Evolutionary conservation across 2,329 filamentous ascomycete genomes (phyloP).

Genomic region (Ceratocystis alfenasii): DNA sequence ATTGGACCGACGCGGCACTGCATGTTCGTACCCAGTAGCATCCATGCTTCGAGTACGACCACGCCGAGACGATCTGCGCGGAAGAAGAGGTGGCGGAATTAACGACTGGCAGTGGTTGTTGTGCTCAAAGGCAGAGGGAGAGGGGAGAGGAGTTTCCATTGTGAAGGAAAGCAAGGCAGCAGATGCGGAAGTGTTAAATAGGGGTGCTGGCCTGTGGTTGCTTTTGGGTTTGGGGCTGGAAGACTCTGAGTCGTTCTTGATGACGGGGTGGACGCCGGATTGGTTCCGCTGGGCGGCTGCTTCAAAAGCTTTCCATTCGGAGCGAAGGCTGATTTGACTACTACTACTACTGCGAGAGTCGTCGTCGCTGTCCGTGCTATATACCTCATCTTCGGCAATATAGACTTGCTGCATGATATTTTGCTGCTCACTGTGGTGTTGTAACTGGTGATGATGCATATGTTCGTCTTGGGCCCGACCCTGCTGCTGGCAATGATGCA

Average conservation of each 20-base stretch:
- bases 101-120: slow-evolving; percentile 12
- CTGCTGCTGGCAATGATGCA: neutral
- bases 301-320: slow-evolving; percentile 17
- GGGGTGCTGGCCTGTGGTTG: neutral
- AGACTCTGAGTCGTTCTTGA: neutral
- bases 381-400: slow-evolving; percentile 14
- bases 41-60: neutral
- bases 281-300: slow-evolving; percentile 8
- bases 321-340: slow-evolving; percentile 12
- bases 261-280: slow-evolving; percentile 8
- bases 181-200: neutral
- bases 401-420: slow-evolving; percentile 6
- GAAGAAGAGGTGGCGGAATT: slow-evolving; percentile 9
- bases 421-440: slow-evolving; percentile 3
- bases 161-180: slow-evolving; percentile 9
- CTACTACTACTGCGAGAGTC: neutral
- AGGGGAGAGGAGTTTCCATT: slow-evolving; percentile 3
- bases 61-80: slow-evolving; percentile 17
- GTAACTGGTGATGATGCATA: neutral
- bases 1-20: slow-evolving; percentile 1
- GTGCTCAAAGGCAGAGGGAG: slow-evolving; percentile 8
- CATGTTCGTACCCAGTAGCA: neutral
- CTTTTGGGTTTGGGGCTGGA: neutral
- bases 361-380: slow-evolving; percentile 16
- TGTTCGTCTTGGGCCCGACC: neutral